Percentiles rank a stretch among this genome's conserved stretches.
phyloP scores from a whole-genome alignment of 2,329 filamentous ascomycete genomes.

The Juglanconis juglandina region DNA sequence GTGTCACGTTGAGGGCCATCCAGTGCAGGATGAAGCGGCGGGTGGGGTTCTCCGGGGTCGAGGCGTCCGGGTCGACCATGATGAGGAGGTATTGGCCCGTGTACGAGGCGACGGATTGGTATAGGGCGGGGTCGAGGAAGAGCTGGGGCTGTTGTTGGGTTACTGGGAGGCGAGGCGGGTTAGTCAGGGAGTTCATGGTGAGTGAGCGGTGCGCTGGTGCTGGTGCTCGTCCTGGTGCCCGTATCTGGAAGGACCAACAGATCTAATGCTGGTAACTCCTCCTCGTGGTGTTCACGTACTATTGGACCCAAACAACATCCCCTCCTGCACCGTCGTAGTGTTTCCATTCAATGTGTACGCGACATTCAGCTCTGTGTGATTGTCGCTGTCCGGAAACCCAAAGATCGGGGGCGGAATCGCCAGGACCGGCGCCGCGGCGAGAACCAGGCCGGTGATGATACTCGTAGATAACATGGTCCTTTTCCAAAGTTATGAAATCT shows the following conservation, averaged over 20 bases:
- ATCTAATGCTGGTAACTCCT: too few relatives aligned
- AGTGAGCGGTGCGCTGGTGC: too few relatives aligned
- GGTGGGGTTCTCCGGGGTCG: constrained; percentile 5
- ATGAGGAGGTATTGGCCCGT: constrained; percentile 7
- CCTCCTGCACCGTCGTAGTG: constrained; percentile 4
- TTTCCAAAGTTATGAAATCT: neutral
- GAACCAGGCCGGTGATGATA: neutral
- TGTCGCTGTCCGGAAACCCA: constrained; percentile 6
- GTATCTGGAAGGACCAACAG: too few relatives aligned
- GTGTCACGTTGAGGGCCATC: constrained; percentile 6
- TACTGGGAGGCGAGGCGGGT: neutral
- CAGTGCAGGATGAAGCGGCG: constrained; percentile 17
- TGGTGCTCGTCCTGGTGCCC: too few relatives aligned
- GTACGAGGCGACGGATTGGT: constrained; percentile 1
- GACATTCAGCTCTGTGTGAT: constrained; percentile 9
- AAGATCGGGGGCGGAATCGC: constrained; percentile 14
- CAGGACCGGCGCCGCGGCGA: constrained; percentile 10
- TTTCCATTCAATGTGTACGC: constrained; percentile 9
- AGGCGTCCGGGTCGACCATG: constrained; percentile 16
- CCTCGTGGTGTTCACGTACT: neutral
- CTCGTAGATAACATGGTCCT: neutral
- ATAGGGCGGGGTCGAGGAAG: constrained; percentile 1
- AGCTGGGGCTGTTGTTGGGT: constrained; percentile 7
- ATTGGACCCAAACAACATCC: constrained; percentile 2
- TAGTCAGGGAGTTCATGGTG: neutral